phyloP scores from a whole-genome alignment of 106 monocot genomes.

The Ottelia alismoides region DNA sequence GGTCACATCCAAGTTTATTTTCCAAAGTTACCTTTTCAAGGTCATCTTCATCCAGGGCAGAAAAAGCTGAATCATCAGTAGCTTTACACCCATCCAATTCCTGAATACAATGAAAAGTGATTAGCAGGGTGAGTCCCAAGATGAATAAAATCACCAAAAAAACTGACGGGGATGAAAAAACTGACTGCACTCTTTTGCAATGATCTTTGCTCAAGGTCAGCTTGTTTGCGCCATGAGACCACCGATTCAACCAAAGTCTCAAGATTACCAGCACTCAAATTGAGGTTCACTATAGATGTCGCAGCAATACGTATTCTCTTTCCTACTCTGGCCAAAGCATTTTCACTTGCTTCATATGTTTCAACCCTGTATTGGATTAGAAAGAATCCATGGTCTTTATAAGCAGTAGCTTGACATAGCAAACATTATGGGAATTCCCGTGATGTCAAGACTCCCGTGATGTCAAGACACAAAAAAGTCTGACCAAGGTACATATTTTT shows the following conservation, averaged over 20 bases:
- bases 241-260: constrained; percentile 54
- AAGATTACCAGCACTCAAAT: constrained; percentile 74
- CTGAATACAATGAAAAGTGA: no score
- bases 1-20: constrained; percentile 81
- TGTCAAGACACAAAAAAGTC: no score
- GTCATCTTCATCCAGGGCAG: constrained; percentile 85
- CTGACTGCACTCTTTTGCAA: no score
- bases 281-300: constrained; percentile 57
- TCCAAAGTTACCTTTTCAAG: constrained; percentile 66
- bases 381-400: no score
- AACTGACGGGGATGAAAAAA: no score
- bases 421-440: no score
- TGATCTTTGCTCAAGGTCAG: constrained; percentile 31
- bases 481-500: no score
- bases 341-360: constrained; percentile 55
- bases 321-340: constrained; percentile 52
- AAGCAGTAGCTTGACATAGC: no score
- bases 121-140: no score
- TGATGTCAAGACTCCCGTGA: no score
- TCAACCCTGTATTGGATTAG: constrained; percentile 50
- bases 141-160: no score
- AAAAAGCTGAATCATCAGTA: constrained; percentile 22
- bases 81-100: no score
- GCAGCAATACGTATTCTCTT: constrained; percentile 78
- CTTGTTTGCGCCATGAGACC: constrained; percentile 64